Base-by-base conservation (phyloP, 129 eudicot genomes). In the Lactuca saligna region DNA sequence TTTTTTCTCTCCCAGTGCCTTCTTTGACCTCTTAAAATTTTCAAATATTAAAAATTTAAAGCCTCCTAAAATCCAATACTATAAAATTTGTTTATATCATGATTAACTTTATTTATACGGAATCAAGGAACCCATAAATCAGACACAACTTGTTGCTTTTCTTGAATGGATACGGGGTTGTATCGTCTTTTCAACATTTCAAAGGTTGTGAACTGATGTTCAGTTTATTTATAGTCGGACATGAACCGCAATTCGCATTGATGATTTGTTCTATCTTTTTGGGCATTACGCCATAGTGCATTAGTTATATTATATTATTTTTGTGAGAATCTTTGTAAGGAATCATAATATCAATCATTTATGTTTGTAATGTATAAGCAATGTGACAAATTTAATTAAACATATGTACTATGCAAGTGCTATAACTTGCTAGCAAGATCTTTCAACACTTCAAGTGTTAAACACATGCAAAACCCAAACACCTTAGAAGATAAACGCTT, bases 171-270 rank as follows among this genome's bases (percentile, higher is more conserved):
- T 13, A 11, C 31, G 38, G 66, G 53, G n/a, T 17, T 42, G 49
- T 9, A 42, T 42, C 10, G 49, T 42, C 12, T 42, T 42, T 42
- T 42, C 13, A n/a, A 29, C 61, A 38, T 38, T 41, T 53, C 64
- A 73, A 73, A 73, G 70, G 15, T 48, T 9, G 44, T 31, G 64
- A 63, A 35, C 54, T 51, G 51, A 5, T 38, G 32, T 50, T 61
- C 32, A 50, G 66, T 71, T 15, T 58, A 58, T 60, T 20, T 59
- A 34, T 71, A 10, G 54, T 70, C 37, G 32, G 35, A 31, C 54
- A 61, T 34, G 25, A 46, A 42, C 51, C 20, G 25, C 34, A 46
- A 29, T 48, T 70, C 15, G 39, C 6, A 34, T 71, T 31, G 25
- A 13, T 38, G 39, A 35, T 57, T 38, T 39, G 54, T 29, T 16